Base-by-base conservation (phyloP, 345 rosid species). In the Ceriops tagal region DNA sequence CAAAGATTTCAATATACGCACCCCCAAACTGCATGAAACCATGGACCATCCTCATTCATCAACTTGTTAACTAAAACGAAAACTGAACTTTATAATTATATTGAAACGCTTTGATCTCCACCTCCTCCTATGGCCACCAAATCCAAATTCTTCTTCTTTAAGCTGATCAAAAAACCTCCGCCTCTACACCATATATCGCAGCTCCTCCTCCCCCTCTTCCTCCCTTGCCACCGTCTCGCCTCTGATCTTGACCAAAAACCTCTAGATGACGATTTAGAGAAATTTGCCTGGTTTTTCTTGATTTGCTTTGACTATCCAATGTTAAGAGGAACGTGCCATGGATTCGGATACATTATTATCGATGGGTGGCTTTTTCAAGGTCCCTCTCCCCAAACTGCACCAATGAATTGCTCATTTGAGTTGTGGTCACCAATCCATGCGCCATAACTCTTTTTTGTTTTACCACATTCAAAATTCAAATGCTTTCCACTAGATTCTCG, bases 251-350 rank as follows among this genome's bases (percentile, higher is more conserved):
- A 20, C 74, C 67, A 78, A 71, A 6, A 83, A 77, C 27, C 71
- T 69, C 4, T 58, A 58, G 24, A 68, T 68, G 1, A 0, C 18
- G 3, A 24, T 24, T 0, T 43, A 43, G 49, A 43, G 4, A 56
- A 56, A 19, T 37, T 32, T 37, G 10, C 43, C 9, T 37, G 1
- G 43, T 6, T 37, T 37, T 37, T 37, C 43, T 37, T 37, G 43
- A 37, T 11, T 39, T 39, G 47, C 47, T 39, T 39, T 10, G 47
- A 39, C 47, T 9, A 10, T 10, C 47, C 47, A 39, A 39, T 39
- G 47, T 9, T 39, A 39, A 2, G 16, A 11, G 47, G 9, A 80
- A 81, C 83, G 66, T 83, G 98, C 85, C 99, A 92, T 73, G 93
- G 58, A 21, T 20, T 27, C 58, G 7, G 27, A 53, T n/a, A 24